Percentiles rank a stretch among this genome's conserved stretches.
Conservation (phyloP, 176 grass and related monocot genomes). For the Aechmea fasciata region DNA sequence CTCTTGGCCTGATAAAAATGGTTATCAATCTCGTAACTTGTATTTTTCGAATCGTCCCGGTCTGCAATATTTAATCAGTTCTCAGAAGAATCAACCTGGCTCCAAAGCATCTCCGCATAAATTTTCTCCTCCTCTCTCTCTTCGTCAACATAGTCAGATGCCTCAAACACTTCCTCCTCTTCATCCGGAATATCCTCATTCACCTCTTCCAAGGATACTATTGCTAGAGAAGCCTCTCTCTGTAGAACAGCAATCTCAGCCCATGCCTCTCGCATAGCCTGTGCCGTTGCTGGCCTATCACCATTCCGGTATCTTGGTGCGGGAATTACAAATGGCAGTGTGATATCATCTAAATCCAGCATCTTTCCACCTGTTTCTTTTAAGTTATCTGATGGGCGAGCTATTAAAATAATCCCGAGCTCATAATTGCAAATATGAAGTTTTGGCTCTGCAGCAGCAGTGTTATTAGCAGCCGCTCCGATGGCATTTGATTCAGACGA, state of each 20-base stretch:
- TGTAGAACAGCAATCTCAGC: slow-evolving; percentile 23
- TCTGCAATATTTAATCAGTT: slow-evolving; percentile 20
- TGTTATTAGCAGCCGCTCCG: slow-evolving; percentile 12
- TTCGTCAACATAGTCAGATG: slow-evolving; percentile 33
- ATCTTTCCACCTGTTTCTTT: slow-evolving; percentile 22
- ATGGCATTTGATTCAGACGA: slow-evolving; percentile 32
- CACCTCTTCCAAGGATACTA: slow-evolving; percentile 35
- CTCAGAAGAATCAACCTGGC: slow-evolving; percentile 54
- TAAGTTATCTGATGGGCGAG: slow-evolving; percentile 24
- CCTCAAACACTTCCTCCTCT: slow-evolving; percentile 42
- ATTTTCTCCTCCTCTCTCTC: slow-evolving; percentile 63
- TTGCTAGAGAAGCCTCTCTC: slow-evolving; percentile 9
- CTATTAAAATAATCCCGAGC: slow-evolving; percentile 58
- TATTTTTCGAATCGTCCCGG: background rate
- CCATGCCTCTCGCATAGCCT: slow-evolving; percentile 66
- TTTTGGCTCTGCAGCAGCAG: slow-evolving; percentile 24
- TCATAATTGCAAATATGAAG: slow-evolving; percentile 90
- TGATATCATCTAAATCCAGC: slow-evolving; percentile 31
- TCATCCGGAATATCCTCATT: slow-evolving; percentile 49
- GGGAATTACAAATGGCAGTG: slow-evolving; percentile 62
- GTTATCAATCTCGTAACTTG: too few species aligned
- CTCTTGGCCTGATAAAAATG: too few species aligned
- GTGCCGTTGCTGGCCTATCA: slow-evolving; percentile 53
- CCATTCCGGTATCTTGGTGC: slow-evolving; percentile 45
- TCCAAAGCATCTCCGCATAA: slow-evolving; percentile 69